Conservation (phyloP, 2,329 filamentous ascomycete genomes). For the Cercospora sp. region DNA sequence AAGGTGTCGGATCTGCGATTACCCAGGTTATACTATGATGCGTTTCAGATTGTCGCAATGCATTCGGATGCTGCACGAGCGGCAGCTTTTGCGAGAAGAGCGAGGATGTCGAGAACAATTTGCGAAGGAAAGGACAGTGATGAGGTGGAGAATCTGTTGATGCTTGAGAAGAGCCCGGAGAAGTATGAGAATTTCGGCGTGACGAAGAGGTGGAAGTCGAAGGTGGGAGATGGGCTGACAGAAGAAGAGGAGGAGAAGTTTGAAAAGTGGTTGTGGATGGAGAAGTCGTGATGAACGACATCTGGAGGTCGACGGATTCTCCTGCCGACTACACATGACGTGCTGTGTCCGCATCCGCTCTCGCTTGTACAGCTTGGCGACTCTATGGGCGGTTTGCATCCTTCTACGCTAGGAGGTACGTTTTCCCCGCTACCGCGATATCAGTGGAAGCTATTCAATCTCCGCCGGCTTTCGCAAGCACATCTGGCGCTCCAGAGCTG, state of each 20-base stretch:
- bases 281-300: neutral
- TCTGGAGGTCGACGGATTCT: no score
- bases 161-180: constrained; percentile 23
- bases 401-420: neutral
- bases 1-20: constrained; percentile 27
- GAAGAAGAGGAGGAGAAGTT: constrained; percentile 6
- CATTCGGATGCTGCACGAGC: constrained; percentile 29
- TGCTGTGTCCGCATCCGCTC: neutral
- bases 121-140: constrained; percentile 30
- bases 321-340: neutral
- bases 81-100: constrained; percentile 24
- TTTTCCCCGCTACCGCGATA: neutral
- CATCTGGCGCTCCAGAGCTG: neutral
- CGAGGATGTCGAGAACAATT: constrained; percentile 23
- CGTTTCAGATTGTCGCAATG: constrained; percentile 33
- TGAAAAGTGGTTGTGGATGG: constrained; percentile 24
- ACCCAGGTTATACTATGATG: constrained; percentile 32
- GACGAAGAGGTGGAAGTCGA: constrained; percentile 29
- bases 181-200: constrained; percentile 29
- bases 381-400: neutral
- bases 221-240: constrained; percentile 18
- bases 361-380: neutral
- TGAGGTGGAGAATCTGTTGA: constrained; percentile 23
- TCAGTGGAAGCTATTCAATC: neutral
- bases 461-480: neutral